These are phyloP conservation scores for Schoenoplectus triqueter DNA, from an alignment of 202 grass and related monocot species.

Conservation along the genomic window DNA sequence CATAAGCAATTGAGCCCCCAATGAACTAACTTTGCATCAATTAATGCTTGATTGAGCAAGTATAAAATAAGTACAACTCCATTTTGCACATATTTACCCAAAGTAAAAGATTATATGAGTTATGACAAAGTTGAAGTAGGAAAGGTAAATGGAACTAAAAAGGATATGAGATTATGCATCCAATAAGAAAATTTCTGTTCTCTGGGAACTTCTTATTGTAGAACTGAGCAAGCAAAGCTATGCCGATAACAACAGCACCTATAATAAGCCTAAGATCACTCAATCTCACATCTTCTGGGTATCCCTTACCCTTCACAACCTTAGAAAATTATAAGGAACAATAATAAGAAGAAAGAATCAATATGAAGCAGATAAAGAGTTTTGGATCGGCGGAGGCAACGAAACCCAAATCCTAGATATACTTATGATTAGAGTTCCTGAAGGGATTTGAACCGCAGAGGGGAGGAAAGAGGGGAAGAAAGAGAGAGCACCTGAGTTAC, in stretches of 20 bases:
- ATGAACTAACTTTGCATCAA: too few relatives aligned
- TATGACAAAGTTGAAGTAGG: too few relatives aligned
- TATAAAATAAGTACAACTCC: too few relatives aligned
- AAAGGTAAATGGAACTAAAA: slow-evolving; percentile 40
- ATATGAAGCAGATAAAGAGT: not conserved
- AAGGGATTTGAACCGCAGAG: not conserved
- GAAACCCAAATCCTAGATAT: too few relatives aligned
- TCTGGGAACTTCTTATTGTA: slow-evolving; percentile 99
- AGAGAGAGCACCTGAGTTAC: slow-evolving; percentile 58
- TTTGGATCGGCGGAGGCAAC: too few relatives aligned
- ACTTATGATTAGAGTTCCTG: too few relatives aligned
- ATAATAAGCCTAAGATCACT: slow-evolving; percentile 82
- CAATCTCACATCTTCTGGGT: slow-evolving; percentile 80
- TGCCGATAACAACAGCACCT: slow-evolving; percentile 73
- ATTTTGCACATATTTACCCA: too few relatives aligned
- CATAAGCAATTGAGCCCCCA: too few relatives aligned
- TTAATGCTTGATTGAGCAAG: too few relatives aligned
- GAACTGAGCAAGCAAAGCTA: slow-evolving; percentile 91
- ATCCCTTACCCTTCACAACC: slow-evolving; percentile 85
- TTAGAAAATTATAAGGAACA: slow-evolving; percentile 2
- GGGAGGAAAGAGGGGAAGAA: not conserved
- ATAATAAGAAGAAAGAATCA: not conserved
- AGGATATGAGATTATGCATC: slow-evolving; percentile 99
- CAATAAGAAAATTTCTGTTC: slow-evolving; percentile 85
- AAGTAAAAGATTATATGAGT: too few relatives aligned